Evolutionary conservation across 768 basidiomycete species (phyloP).

Genomic region (Boletus sp.): DNA sequence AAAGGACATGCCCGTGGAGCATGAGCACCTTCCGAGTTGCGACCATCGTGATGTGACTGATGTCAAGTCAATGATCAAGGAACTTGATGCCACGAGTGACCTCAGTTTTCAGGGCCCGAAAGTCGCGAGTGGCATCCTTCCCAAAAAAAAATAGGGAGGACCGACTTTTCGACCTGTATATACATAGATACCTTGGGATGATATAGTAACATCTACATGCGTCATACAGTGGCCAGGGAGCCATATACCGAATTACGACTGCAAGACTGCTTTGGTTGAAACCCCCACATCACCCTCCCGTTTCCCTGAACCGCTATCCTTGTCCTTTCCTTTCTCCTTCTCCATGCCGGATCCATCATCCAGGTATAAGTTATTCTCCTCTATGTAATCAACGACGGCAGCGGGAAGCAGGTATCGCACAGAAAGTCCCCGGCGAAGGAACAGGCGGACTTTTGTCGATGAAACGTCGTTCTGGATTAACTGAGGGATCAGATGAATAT

Average conservation of each 20-base stretch:
- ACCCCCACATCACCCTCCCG: slow-evolving; percentile 22
- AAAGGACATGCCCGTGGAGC: slow-evolving; percentile 41
- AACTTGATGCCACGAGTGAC: not conserved
- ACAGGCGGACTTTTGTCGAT: slow-evolving; percentile 86
- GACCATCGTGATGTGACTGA: slow-evolving; percentile 17
- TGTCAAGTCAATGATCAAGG: not conserved
- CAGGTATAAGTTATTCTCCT: slow-evolving; percentile 72
- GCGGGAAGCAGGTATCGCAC: slow-evolving; percentile 89
- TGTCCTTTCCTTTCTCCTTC: slow-evolving; percentile 41
- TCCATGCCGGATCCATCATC: slow-evolving; percentile 49
- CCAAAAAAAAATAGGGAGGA: not conserved
- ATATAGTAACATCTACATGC: not conserved
- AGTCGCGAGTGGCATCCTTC: too few species aligned
- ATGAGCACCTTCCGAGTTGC: slow-evolving; percentile 40
- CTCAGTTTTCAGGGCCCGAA: too few species aligned
- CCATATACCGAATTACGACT: slow-evolving; percentile 2
- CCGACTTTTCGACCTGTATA: not conserved
- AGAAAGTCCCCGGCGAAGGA: slow-evolving; percentile 76
- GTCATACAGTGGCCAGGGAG: slow-evolving; percentile 3
- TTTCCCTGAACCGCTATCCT: slow-evolving; percentile 30
- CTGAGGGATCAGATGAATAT: slow-evolving; percentile 90
- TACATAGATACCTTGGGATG: not conserved
- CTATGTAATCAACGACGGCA: slow-evolving; percentile 92
- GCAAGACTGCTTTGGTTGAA: slow-evolving; percentile 8
- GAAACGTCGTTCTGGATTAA: slow-evolving; percentile 97